A percentile compares a stretch with the other conserved stretches of the same genome.
phyloP scores from a whole-genome alignment of 371 early-diverging fungal species.

The Batkoa obscura region DNA sequence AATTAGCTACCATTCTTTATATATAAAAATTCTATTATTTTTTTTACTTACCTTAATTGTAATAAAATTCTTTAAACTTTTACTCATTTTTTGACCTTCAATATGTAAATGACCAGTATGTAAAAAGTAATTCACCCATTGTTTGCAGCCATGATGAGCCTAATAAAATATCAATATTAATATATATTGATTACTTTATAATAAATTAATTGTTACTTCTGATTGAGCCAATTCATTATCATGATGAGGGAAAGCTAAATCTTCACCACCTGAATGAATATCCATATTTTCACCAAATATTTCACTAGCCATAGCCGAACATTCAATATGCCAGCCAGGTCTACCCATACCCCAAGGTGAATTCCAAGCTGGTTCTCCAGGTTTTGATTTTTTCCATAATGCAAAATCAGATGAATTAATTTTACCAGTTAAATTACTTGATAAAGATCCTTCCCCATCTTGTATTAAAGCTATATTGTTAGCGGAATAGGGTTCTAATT shows the following conservation, averaged over 20 bases:
- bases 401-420: conserved; percentile 84
- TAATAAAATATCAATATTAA: neutral
- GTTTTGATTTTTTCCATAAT: conserved; percentile 95
- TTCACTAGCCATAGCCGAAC: conserved; percentile 97
- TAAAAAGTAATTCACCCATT: conserved; percentile 98
- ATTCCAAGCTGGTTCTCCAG: conserved; percentile 93
- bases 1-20: conserved; percentile 41
- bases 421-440: conserved; percentile 49
- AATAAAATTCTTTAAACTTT: conserved; percentile 98
- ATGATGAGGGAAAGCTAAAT: conserved; percentile 99
- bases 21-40: conserved; percentile 16
- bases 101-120: conserved; percentile 98
- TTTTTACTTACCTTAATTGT: conserved; percentile 58
- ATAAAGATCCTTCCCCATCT: conserved; percentile 85
- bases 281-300: conserved; percentile 83
- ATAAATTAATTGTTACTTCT: conserved; percentile 30
- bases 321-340: conserved; percentile 99
- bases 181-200: conserved; percentile 8
- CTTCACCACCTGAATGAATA: conserved; percentile 98
- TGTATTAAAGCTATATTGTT: conserved; percentile 57
- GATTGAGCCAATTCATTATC: conserved; percentile 99
- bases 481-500: conserved; percentile 78
- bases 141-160: conserved; percentile 73
- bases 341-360: conserved; percentile 91
- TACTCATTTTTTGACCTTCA: conserved; percentile 98